These are phyloP conservation scores for Globisporangium cystogenes DNA, from an alignment of 352 stramenopile species.

Conservation along the genomic window DNA sequence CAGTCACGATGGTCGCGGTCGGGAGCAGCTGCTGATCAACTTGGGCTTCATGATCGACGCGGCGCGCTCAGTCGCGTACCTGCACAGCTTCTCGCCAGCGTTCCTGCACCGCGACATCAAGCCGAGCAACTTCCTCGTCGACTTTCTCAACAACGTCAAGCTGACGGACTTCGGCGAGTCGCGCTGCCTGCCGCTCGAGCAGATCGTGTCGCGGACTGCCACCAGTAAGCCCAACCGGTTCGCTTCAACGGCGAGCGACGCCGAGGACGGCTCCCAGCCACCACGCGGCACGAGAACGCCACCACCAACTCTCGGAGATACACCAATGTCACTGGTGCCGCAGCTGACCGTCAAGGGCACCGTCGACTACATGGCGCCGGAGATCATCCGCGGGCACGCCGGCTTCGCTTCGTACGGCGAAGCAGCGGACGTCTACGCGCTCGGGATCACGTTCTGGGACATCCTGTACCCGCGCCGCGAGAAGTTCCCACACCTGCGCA, in stretches of 20 bases:
- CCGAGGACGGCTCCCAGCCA: no score
- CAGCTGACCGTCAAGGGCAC: slow-evolving; percentile 23
- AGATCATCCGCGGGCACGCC: slow-evolving; percentile 34
- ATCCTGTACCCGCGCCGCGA: slow-evolving; percentile 25
- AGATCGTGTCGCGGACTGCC: no score
- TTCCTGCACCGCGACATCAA: slow-evolving; percentile 55
- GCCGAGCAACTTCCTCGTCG: slow-evolving; percentile 58
- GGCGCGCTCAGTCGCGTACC: slow-evolving; percentile 31
- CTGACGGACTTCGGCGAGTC: slow-evolving; percentile 29
- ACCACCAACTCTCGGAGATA: slow-evolving; percentile 4
- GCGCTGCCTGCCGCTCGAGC: slow-evolving; percentile 18
- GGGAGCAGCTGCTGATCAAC: slow-evolving; percentile 27
- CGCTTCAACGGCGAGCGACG: no score
- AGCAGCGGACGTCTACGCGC: slow-evolving; percentile 38
- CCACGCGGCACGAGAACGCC: no score
- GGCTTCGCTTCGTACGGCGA: slow-evolving; percentile 28
- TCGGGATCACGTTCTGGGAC: slow-evolving; percentile 54
- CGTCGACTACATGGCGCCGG: slow-evolving; percentile 51
- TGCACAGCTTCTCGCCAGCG: slow-evolving; percentile 44
- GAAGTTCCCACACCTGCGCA: slow-evolving; percentile 17
- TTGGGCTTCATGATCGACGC: slow-evolving; percentile 43
- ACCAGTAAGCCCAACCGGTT: no score
- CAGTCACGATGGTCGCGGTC: no score
- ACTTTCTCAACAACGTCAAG: slow-evolving; percentile 1
- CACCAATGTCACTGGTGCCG: neutral